Percentiles rank a stretch among this genome's conserved stretches.
phyloP scores from a whole-genome alignment of 768 basidiomycete species.

The Trichaptum fuscoviolaceum region DNA sequence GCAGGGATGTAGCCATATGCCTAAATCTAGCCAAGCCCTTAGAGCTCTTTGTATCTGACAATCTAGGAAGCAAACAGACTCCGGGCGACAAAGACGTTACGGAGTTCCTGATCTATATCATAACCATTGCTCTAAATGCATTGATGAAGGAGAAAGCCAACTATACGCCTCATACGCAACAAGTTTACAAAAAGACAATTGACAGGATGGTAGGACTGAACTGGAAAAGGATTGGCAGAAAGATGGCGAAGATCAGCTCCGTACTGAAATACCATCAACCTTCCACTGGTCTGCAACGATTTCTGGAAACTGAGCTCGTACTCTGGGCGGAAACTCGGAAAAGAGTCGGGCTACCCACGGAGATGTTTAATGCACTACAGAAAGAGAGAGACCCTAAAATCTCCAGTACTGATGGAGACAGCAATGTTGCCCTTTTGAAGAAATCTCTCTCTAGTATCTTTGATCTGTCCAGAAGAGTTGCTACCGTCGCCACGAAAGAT shows the following conservation, averaged over 20 bases:
- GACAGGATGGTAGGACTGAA: background rate
- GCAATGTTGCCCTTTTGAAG: background rate
- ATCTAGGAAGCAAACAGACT: background rate
- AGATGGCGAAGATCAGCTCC: background rate
- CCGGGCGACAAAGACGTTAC: background rate
- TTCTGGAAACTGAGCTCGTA: background rate
- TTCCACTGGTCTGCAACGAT: background rate
- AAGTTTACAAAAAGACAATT: background rate
- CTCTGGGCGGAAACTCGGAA: background rate
- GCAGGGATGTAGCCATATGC: background rate
- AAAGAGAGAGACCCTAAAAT: background rate
- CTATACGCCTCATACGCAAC: background rate
- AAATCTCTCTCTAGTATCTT: background rate
- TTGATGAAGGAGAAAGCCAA: background rate
- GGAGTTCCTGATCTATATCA: background rate
- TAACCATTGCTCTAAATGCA: background rate
- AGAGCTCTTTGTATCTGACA: background rate
- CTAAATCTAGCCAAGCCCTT: background rate
- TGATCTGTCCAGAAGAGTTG: too few species aligned
- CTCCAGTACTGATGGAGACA: background rate
- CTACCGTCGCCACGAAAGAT: background rate
- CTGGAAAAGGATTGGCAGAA: background rate
- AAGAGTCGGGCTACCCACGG: background rate
- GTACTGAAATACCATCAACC: background rate
- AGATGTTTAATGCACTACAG: background rate